Conservation (phyloP, 2,329 filamentous ascomycete genomes). For the Hypoxylon sp. region DNA sequence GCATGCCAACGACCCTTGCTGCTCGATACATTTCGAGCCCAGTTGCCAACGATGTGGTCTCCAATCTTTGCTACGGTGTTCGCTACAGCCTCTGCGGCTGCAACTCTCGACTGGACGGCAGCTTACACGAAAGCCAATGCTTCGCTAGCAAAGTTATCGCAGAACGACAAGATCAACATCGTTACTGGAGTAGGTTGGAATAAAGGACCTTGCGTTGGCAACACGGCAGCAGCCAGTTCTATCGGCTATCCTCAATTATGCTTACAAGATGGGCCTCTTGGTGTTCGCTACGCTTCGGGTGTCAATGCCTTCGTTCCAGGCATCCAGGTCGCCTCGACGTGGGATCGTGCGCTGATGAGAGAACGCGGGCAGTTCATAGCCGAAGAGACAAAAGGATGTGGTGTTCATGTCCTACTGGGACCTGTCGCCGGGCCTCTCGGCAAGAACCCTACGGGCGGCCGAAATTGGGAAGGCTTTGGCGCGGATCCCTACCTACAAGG, state of each 20-base stretch:
- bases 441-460: slow-evolving; percentile 78
- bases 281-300: slow-evolving; percentile 78
- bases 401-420: slow-evolving; percentile 81
- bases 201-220: slow-evolving; percentile 78
- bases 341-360: slow-evolving; percentile 82
- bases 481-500: slow-evolving; percentile 82
- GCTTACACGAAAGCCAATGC: slow-evolving; percentile 79
- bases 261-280: slow-evolving; percentile 85
- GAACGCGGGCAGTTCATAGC: slow-evolving; percentile 78
- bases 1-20: slow-evolving; percentile 7
- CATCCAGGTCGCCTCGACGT: slow-evolving; percentile 83
- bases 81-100: slow-evolving; percentile 42
- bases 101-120: slow-evolving; percentile 68
- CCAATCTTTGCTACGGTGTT: slow-evolving; percentile 40
- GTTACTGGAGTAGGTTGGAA: slow-evolving; percentile 84
- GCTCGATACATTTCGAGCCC: slow-evolving; percentile 5
- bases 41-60: slow-evolving; percentile 44
- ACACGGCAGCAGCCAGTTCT: slow-evolving; percentile 68
- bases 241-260: slow-evolving; percentile 80
- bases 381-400: slow-evolving; percentile 77
- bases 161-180: slow-evolving; percentile 83
- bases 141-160: slow-evolving; percentile 77
- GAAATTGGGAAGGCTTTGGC: slow-evolving; percentile 89
- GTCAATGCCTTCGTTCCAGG: slow-evolving; percentile 85
- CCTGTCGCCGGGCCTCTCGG: slow-evolving; percentile 83